These are phyloP conservation scores for Beverwykella pulmonaria DNA, from an alignment of 495 filamentous ascomycete genomes.

Conservation along the genomic window DNA sequence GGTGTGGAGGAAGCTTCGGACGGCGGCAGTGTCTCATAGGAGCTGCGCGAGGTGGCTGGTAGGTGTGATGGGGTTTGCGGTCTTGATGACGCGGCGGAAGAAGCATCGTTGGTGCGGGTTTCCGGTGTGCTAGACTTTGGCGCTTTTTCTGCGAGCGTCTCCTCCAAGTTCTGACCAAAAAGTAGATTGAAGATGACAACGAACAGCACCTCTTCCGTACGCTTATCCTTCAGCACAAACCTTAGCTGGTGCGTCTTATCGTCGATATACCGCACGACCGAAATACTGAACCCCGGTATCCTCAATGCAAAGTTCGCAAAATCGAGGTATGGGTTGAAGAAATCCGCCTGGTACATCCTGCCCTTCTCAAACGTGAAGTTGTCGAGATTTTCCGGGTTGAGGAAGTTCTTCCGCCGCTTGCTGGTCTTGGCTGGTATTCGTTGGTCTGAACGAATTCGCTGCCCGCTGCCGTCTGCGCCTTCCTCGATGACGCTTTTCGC, in stretches of 20 bases:
- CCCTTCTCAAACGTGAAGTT: conserved; percentile 61
- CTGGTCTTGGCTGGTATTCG: conserved; percentile 41
- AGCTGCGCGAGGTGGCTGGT: conserved; percentile 1
- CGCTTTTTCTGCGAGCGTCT: conserved; percentile 10
- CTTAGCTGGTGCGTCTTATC: conserved; percentile 46
- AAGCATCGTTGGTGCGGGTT: background rate
- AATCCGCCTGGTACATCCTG: conserved; percentile 73
- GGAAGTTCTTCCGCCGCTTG: conserved; percentile 47
- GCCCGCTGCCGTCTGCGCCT: conserved; percentile 57
- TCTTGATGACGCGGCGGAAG: background rate
- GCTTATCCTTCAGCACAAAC: conserved; percentile 46
- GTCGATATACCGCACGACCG: conserved; percentile 45
- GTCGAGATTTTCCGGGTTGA: conserved; percentile 51
- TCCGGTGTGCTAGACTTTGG: background rate
- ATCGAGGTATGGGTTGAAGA: conserved; percentile 90
- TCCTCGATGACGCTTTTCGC: conserved; percentile 37
- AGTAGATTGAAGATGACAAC: conserved; percentile 44
- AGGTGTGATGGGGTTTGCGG: background rate
- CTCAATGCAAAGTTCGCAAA: conserved; percentile 60
- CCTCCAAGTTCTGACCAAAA: conserved; percentile 41
- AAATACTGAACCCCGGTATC: conserved; percentile 45
- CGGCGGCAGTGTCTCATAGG: conserved; percentile 11
- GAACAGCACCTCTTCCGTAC: conserved; percentile 43
- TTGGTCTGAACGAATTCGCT: conserved; percentile 54
- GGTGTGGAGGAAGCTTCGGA: conserved; percentile 11